Percentiles rank a stretch among this genome's conserved stretches.
Conservation (phyloP, 306 rosid genomes). For the Hippophae tibetana region DNA sequence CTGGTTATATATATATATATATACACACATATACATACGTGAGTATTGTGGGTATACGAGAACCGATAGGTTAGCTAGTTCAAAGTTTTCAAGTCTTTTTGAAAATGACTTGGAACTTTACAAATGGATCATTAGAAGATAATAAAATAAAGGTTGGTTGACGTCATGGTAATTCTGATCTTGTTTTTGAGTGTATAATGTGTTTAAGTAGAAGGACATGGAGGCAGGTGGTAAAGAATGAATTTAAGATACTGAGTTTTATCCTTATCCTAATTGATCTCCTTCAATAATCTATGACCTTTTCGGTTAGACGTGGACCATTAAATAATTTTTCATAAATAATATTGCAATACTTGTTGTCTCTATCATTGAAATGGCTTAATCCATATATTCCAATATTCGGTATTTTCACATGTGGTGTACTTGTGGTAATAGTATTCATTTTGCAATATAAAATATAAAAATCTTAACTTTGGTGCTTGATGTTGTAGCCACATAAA, state of each 20-base stretch:
- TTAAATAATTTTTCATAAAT: not conserved
- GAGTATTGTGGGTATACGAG: too few species aligned
- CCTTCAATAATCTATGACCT: not conserved
- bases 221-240: not conserved
- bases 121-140: constrained; percentile 27
- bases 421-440: not conserved
- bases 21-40: not conserved
- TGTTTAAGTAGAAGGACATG: constrained; percentile 27
- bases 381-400: not conserved
- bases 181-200: constrained; percentile 12
- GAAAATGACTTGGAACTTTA: constrained; percentile 31
- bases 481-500: not conserved
- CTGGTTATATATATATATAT: constrained; percentile 3
- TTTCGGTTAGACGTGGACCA: constrained; percentile 13
- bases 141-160: constrained; percentile 29
- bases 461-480: too few species aligned
- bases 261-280: constrained; percentile 40
- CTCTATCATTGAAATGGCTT: not conserved
- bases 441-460: too few species aligned
- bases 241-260: constrained; percentile 19
- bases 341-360: not conserved
- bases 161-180: constrained; percentile 18
- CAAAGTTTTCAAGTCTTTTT: constrained; percentile 12
- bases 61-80: not conserved
- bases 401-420: constrained; percentile 40